Evolutionary conservation across 108 stramenopile species (phyloP), one percentile per base, ranked within the genome.

Genomic region (Fragilariopsis cylindrus): DNA sequence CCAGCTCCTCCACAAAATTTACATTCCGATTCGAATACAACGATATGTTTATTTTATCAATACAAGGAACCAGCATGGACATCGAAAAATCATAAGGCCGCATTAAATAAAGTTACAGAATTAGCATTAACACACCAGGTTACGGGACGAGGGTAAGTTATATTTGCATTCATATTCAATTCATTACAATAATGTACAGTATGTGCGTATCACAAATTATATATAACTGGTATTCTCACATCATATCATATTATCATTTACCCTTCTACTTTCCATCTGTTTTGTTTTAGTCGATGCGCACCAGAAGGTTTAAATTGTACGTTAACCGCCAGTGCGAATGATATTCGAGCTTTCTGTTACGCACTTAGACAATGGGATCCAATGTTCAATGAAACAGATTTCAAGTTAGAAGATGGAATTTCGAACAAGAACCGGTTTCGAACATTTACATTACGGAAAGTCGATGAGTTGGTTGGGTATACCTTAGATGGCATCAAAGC

Each of bases 241-340:
- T 30, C 30, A 30, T 30, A 30, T 30, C 30, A 1, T 30, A 30
- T 91, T 94, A 81, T 89, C 60, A 80, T 77, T 9, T 92, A 79
- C 74, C 85, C 86, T 3, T 2, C 2, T 30, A 30, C 30, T 30
- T 30, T 30, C 30, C 30, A 30, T 30, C 30, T 30, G 30, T 30
- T 2, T 30, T 30, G 30, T 30, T 30, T 30, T 30, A 30, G 30
- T 84, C 82, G 96, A 18, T 81, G 90, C 41, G 90, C 96, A 5
- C 83, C 86, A 43, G 96, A 97, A 73, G 96, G 96, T 15, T 70
- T 97, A 40, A 97, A 97, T 67, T 92, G 92, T 79, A 97, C 96
- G 7, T 78, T 97, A 41, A 95, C 96, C 4, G 90, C 50, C 15
- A 80, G 9, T 70, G 80, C 8, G 58, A 74, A 50, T 16, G 83